These are phyloP conservation scores for Leonotis leonurus DNA, from an alignment of 257 asterid genomes.

Conservation along the genomic window DNA sequence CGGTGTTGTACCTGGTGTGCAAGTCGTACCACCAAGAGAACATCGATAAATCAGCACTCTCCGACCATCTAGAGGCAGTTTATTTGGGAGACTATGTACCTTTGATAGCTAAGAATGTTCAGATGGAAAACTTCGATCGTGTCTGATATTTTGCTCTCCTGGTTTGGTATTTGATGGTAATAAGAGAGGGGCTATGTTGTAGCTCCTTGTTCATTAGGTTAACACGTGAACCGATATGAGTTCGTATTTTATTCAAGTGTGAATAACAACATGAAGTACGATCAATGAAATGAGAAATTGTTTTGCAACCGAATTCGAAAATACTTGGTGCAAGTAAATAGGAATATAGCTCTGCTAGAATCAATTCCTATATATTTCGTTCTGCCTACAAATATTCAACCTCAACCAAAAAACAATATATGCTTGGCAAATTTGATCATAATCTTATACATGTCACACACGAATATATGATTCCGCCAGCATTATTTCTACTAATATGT, in stretches of 20 bases:
- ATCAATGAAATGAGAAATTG: no score
- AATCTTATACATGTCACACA: no score
- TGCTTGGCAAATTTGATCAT: not conserved
- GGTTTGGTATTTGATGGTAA: not conserved
- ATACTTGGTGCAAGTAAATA: not conserved
- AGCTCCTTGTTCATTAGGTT: no score
- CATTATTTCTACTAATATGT: not conserved
- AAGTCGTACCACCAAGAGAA: conserved; percentile 57
- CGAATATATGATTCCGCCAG: not conserved
- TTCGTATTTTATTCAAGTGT: not conserved
- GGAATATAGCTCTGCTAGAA: not conserved
- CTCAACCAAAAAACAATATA: not conserved
- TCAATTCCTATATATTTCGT: not conserved
- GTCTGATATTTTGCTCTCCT: conserved; percentile 13
- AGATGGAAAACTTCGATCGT: conserved; percentile 29
- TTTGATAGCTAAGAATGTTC: conserved; percentile 48
- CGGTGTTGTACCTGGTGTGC: conserved; percentile 53
- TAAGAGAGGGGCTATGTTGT: not conserved
- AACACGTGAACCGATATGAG: no score
- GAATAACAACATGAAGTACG: no score
- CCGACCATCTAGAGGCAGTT: conserved; percentile 63
- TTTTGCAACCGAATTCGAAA: not conserved
- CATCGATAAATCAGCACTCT: conserved; percentile 48
- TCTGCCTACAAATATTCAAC: not conserved
- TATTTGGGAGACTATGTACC: conserved; percentile 62